Evolutionary conservation across 805 yeast genomes (phyloP).

Genomic region (Monosporozyma yasuniensis): DNA sequence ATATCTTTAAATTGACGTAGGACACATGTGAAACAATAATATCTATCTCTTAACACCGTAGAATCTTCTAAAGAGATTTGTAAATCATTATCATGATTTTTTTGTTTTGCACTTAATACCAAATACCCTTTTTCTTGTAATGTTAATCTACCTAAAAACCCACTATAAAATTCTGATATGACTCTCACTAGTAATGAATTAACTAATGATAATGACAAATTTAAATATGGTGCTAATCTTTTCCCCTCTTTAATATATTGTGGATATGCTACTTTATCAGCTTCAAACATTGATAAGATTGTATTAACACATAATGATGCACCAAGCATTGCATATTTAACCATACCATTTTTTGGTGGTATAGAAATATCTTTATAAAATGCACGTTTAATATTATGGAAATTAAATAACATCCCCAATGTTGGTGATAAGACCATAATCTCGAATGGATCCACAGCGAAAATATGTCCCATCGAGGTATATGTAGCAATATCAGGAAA

Average conservation of each 20-base stretch:
- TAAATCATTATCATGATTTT: constrained; percentile 3
- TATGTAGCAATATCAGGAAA: constrained; percentile 15
- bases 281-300: constrained; percentile 8
- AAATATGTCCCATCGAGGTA: constrained; percentile 9
- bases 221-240: constrained; percentile 5
- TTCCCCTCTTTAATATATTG: neutral
- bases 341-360: constrained; percentile 12
- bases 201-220: constrained; percentile 13
- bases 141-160: constrained; percentile 16
- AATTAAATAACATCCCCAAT: constrained; percentile 18
- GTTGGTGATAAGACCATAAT: constrained; percentile 15
- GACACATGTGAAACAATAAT: constrained; percentile 10
- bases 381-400: constrained; percentile 14
- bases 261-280: constrained; percentile 5
- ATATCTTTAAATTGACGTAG: constrained; percentile 11
- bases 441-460: constrained; percentile 17
- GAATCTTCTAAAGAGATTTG: constrained; percentile 5
- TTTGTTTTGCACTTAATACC: constrained; percentile 5
- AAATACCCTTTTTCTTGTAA: constrained; percentile 14
- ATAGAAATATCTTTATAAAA: constrained; percentile 6
- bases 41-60: constrained; percentile 7
- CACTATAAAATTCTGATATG: constrained; percentile 18
- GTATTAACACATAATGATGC: constrained; percentile 15
- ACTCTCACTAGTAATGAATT: constrained; percentile 17
- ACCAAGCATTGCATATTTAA: constrained; percentile 13